Conservation (phyloP, 2,329 filamentous ascomycete species). For the Ophiostoma perfectum region DNA sequence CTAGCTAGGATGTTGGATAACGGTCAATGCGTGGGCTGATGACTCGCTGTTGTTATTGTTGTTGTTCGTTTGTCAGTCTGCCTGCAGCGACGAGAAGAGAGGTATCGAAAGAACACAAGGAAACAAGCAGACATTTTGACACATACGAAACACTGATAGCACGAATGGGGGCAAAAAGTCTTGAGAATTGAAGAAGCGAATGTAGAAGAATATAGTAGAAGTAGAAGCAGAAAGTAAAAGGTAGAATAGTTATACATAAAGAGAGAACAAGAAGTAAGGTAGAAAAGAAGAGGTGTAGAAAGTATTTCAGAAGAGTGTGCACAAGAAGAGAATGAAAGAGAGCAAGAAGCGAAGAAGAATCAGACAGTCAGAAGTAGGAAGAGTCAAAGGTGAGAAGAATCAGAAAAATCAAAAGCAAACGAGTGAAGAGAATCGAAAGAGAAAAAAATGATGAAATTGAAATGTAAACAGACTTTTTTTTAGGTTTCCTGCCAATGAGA, state of each 20-base stretch:
- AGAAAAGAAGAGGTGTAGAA: not conserved
- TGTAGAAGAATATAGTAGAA: no score
- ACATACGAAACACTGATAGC: not conserved
- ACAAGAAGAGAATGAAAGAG: constrained; percentile 10
- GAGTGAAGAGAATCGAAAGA: not conserved
- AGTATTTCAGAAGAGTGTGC: not conserved
- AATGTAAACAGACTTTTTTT: constrained; percentile 18
- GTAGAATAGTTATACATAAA: not conserved
- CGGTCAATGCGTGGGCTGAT: not conserved
- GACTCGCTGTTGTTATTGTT: not conserved
- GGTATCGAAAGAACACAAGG: not conserved
- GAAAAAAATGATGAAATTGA: constrained; percentile 1
- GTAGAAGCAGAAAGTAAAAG: not conserved
- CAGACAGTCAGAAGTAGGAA: not conserved
- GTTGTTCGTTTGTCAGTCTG: not conserved
- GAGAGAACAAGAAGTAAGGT: not conserved
- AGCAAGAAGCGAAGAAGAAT: not conserved
- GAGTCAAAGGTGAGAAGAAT: not conserved
- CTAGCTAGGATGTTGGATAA: not conserved
- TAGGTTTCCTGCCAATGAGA: constrained; percentile 19
- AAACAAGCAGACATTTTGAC: not conserved
- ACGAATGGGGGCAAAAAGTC: not conserved
- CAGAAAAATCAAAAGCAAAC: not conserved
- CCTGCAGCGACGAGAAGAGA: not conserved
- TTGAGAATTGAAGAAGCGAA: not conserved